A percentile compares a stretch with the other conserved stretches of the same genome.
These are phyloP conservation scores for Paramyrothecium sp. DNA, from an alignment of 2,329 filamentous ascomycete species.

Conservation along the genomic window DNA sequence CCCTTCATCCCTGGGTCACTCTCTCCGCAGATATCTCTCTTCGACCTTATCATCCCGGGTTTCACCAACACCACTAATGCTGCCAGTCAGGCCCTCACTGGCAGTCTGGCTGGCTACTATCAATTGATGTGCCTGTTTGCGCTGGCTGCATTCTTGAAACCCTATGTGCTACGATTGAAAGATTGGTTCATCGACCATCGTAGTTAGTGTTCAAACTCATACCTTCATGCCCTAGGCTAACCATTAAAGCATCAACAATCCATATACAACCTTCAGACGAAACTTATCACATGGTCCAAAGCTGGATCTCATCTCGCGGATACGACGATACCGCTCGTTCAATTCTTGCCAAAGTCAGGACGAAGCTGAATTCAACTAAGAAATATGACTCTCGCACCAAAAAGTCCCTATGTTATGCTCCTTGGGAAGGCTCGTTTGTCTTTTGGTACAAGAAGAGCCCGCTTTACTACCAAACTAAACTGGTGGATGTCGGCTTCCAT, in stretches of 20 bases:
- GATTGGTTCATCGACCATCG: constrained; percentile 6
- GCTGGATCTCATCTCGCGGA: constrained; percentile 9
- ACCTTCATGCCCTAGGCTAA: background rate
- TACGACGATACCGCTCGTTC: constrained; percentile 14
- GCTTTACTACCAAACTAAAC: constrained; percentile 10
- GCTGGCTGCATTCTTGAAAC: constrained; percentile 6
- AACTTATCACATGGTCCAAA: constrained; percentile 8
- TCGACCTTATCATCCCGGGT: constrained; percentile 7
- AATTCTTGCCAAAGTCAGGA: constrained; percentile 5
- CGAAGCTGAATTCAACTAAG: background rate
- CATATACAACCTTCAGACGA: constrained; percentile 5
- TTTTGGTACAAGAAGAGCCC: constrained; percentile 11
- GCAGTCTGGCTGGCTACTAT: constrained; percentile 8
- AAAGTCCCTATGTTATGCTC: constrained; percentile 8
- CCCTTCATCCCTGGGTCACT: constrained; percentile 7
- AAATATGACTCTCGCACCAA: constrained; percentile 1
- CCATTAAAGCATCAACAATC: constrained; percentile 8
- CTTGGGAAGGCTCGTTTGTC: constrained; percentile 6
- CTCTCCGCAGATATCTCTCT: constrained; percentile 5
- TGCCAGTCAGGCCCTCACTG: constrained; percentile 3
- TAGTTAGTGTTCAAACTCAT: constrained; percentile 4
- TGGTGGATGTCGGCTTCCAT: constrained; percentile 7
- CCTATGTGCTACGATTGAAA: constrained; percentile 5
- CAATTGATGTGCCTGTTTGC: constrained; percentile 8
- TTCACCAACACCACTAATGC: constrained; percentile 8